Evolutionary conservation across 495 filamentous ascomycete genomes (phyloP).

Genomic region (Neurospora sp.): DNA sequence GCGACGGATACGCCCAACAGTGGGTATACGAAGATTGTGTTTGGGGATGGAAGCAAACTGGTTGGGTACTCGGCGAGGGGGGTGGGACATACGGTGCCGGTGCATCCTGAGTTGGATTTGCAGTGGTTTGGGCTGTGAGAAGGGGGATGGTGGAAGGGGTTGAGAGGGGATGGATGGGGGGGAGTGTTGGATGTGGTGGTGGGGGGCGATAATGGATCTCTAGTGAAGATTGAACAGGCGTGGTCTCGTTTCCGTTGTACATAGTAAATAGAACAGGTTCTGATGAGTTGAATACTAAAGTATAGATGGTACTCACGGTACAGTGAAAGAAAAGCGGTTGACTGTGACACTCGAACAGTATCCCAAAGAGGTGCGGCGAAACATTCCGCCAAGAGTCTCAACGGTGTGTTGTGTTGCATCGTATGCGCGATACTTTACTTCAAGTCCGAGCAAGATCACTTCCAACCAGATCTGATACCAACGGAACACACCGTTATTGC

Average conservation of each 20-base stretch:
- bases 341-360: background rate
- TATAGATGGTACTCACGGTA: background rate
- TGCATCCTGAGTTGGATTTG: constrained; percentile 28
- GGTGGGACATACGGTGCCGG: constrained; percentile 39
- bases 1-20: constrained; percentile 23
- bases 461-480: background rate
- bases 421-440: background rate
- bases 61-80: constrained; percentile 33
- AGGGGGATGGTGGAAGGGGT: too few species aligned
- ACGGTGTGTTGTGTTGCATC: background rate
- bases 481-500: background rate
- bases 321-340: background rate
- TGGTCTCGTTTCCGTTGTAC: background rate
- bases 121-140: constrained; percentile 28
- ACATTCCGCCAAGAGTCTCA: background rate
- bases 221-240: background rate
- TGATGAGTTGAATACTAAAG: background rate
- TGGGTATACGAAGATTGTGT: constrained; percentile 34
- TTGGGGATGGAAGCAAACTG: constrained; percentile 30
- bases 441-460: background rate
- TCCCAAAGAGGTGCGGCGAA: background rate
- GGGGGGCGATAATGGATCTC: background rate
- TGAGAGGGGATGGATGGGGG: background rate
- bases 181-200: background rate
- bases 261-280: background rate